Percentiles rank a stretch among this genome's conserved stretches.
Evolutionary conservation across 495 filamentous ascomycete species (phyloP).

Genomic region (Penicillium turbatum): DNA sequence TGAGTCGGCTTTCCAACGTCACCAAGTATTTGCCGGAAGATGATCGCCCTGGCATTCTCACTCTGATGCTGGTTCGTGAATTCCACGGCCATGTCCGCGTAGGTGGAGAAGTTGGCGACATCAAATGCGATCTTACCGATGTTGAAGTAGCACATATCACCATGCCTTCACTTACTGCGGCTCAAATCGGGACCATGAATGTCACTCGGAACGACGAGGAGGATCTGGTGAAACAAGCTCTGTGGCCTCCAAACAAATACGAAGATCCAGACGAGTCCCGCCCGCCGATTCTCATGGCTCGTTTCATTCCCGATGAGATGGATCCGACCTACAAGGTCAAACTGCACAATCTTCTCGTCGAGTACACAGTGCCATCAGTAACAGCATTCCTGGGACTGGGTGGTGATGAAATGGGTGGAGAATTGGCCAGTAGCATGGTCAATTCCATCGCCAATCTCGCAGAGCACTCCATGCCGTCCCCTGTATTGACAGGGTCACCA

Average conservation of each 20-base stretch:
- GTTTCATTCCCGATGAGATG: slow-evolving; percentile 89
- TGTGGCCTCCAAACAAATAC: slow-evolving; percentile 21
- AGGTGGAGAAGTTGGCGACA: slow-evolving; percentile 58
- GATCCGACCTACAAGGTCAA: slow-evolving; percentile 87
- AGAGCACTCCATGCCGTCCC: slow-evolving; percentile 34
- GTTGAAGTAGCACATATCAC: slow-evolving; percentile 79
- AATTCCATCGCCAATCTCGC: slow-evolving; percentile 75
- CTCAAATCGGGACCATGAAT: slow-evolving; percentile 58
- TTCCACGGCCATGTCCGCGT: slow-evolving; percentile 56
- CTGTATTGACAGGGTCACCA: slow-evolving; percentile 18
- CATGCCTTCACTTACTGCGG: slow-evolving; percentile 72
- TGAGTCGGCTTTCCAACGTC: slow-evolving; percentile 77
- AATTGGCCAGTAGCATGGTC: slow-evolving; percentile 69
- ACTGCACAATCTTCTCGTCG: slow-evolving; percentile 70
- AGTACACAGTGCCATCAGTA: slow-evolving; percentile 79
- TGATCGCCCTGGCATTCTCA: slow-evolving; percentile 85
- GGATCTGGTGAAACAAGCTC: slow-evolving; percentile 58
- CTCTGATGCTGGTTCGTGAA: slow-evolving; percentile 60
- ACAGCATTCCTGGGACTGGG: slow-evolving; percentile 70
- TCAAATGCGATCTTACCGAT: slow-evolving; percentile 54
- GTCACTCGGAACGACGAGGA: slow-evolving; percentile 63
- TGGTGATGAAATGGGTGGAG: slow-evolving; percentile 65
- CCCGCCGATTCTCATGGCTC: slow-evolving; percentile 65
- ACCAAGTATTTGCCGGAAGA: slow-evolving; percentile 95
- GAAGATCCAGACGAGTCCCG: slow-evolving; percentile 20